phyloP scores from a whole-genome alignment of 1,284 basidiomycete genomes.

The Anthracocystis setariae region DNA sequence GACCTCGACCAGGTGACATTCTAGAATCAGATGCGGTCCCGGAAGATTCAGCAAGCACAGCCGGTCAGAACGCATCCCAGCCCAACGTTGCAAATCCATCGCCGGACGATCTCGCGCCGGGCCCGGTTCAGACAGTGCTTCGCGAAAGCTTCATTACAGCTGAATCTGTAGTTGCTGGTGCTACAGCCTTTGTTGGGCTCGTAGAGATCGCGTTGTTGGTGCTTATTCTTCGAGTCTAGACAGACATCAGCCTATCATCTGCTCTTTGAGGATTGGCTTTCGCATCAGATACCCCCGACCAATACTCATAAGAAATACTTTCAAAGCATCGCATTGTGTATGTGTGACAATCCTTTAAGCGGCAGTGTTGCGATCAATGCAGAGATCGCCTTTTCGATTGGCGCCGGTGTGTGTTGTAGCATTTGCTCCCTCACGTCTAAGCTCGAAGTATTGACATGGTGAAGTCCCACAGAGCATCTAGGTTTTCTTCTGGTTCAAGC shows the following conservation, averaged over 20 bases:
- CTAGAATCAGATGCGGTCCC: slow-evolving; percentile 37
- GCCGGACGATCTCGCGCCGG: background rate
- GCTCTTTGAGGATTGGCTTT: background rate
- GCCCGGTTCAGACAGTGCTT: slow-evolving; percentile 71
- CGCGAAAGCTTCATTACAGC: slow-evolving; percentile 83
- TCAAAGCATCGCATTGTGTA: too few relatives aligned
- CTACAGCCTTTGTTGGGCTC: slow-evolving; percentile 74
- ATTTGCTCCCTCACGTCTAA: background rate
- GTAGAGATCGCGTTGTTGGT: slow-evolving; percentile 77
- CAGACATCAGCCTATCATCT: slow-evolving; percentile 9
- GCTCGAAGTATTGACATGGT: slow-evolving; percentile 21
- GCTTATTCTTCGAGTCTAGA: slow-evolving; percentile 69
- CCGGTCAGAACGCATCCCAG: slow-evolving; percentile 64
- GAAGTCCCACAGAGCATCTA: slow-evolving; percentile 38
- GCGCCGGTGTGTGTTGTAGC: background rate
- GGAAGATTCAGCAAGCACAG: too few relatives aligned
- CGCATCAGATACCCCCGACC: slow-evolving; percentile 14
- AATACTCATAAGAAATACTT: too few relatives aligned
- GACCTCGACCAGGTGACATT: background rate
- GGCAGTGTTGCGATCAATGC: too few relatives aligned
- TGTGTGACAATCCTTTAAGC: too few relatives aligned
- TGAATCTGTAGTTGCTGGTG: slow-evolving; percentile 76
- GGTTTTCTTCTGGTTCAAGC: slow-evolving; percentile 43
- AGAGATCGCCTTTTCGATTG: too few relatives aligned
- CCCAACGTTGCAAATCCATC: slow-evolving; percentile 66